Base-by-base conservation (phyloP, 805 yeast genomes). In the Pichia phayaonensis region DNA sequence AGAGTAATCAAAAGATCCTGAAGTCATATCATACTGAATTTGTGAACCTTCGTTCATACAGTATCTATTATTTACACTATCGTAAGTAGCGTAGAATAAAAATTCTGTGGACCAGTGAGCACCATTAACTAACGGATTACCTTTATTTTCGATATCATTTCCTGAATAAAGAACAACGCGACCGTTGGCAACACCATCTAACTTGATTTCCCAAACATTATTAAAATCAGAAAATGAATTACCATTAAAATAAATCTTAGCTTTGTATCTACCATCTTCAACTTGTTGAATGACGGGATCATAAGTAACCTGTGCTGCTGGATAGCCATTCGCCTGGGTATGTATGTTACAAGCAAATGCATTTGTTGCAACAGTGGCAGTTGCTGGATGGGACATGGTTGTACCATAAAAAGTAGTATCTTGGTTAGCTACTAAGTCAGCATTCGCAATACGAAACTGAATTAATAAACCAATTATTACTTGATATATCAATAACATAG, bases 21-120 rank as follows among this genome's bases (percentile, higher is more conserved):
- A 26, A 26, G 27, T 48, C 54, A 61, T 59, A 31, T 64, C 68
- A 41, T 54, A 64, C 43, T 64, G 67, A 46, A 64, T 57, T 50
- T 61, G 64, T n/a, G 55, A 54, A 22, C 54, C 49, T 26, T 47
- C 47, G 1, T n/a, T 38, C 40, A 47, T 47, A 43, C 61, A 64
- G 21, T 57, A 53, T 46, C 40, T 23, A 20, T 43, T 24, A 22
- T 24, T 42, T 22, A 27, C 8, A n/a, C 39, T 2, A 42, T 45
- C 49, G 10, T 23, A 43, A 8, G 2, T 12, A 3, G 46, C 46
- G n/a, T n/a, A 2, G 16, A 63, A 59, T 18, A 54, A 51, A 44
- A 64, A 57, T 5, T 60, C 52, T 8, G 61, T 57, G 15, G 56
- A 56, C 61, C 60, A 65, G 20, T 58, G 59, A 18, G 60, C 52